phyloP scores from a whole-genome alignment of 169 alveolate genomes.

The Eimeria zaria region DNA sequence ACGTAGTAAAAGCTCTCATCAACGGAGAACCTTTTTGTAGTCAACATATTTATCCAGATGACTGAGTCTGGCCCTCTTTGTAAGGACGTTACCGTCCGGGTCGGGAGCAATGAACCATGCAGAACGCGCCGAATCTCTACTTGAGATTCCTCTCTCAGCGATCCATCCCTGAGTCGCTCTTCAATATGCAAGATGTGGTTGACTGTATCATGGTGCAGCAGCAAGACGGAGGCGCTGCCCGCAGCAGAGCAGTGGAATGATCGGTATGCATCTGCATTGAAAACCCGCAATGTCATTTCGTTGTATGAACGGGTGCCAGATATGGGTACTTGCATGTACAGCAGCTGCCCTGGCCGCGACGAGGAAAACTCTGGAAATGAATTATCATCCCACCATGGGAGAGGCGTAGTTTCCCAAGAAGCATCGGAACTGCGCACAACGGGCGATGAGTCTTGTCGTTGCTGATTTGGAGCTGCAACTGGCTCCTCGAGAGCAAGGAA shows the following conservation, averaged over 20 bases:
- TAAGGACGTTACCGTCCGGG: constrained; percentile 51
- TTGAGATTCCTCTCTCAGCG: constrained; percentile 44
- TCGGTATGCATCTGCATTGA: constrained; percentile 63
- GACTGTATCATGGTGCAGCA: constrained; percentile 64
- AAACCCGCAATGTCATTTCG: constrained; percentile 51
- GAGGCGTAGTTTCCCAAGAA: constrained; percentile 54
- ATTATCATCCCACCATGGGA: constrained; percentile 51
- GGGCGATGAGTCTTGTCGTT: constrained; percentile 1
- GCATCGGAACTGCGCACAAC: background rate
- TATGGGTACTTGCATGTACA: constrained; percentile 69
- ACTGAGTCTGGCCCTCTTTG: constrained; percentile 66
- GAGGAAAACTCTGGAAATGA: constrained; percentile 33
- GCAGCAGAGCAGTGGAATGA: constrained; percentile 76
- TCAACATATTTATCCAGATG: constrained; percentile 47
- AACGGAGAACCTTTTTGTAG: constrained; percentile 32
- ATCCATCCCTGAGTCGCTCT: constrained; percentile 68
- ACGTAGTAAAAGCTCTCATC: constrained; percentile 64
- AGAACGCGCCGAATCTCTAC: constrained; percentile 63
- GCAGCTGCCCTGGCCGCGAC: constrained; percentile 54
- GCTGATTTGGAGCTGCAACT: background rate
- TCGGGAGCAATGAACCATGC: constrained; percentile 66
- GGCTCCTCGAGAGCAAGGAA: constrained; percentile 73
- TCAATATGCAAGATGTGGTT: constrained; percentile 65
- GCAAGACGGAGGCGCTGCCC: constrained; percentile 71
- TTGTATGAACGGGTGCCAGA: constrained; percentile 72